Evolutionary conservation across 2,329 filamentous ascomycete genomes (phyloP).

Genomic region (Alternaria arbusti): DNA sequence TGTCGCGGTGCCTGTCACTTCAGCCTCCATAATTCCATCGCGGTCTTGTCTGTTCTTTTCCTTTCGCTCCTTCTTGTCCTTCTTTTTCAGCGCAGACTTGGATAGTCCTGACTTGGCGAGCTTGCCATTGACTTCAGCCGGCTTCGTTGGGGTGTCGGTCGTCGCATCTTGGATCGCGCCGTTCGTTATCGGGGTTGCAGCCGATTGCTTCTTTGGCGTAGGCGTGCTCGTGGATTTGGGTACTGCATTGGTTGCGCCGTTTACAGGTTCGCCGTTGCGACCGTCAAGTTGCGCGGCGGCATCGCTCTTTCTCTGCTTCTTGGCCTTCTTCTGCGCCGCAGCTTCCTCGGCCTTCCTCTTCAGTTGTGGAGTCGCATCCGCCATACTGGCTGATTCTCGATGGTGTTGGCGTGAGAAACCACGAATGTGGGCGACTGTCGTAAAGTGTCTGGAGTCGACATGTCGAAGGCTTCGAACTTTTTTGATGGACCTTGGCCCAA

Average conservation of each 20-base stretch:
- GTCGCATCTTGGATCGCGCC: conserved; percentile 12
- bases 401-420: not conserved
- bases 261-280: conserved; percentile 22
- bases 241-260: conserved; percentile 18
- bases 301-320: conserved; percentile 35
- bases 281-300: conserved; percentile 13
- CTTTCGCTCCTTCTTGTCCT: conserved; percentile 18
- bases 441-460: not conserved
- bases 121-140: not conserved
- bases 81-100: conserved; percentile 10
- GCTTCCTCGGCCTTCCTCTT: conserved; percentile 41
- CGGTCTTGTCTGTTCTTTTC: conserved; percentile 10
- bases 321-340: conserved; percentile 37
- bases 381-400: conserved; percentile 25
- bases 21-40: not conserved
- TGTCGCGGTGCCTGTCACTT: not conserved
- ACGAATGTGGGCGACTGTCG: conserved; percentile 4
- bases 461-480: conserved; percentile 12
- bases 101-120: conserved; percentile 1
- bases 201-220: conserved; percentile 16
- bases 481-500: conserved; percentile 36
- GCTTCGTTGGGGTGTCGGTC: conserved; percentile 10
- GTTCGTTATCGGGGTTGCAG: conserved; percentile 18
- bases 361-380: conserved; percentile 30
- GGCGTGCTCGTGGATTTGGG: conserved; percentile 18